Conservation (phyloP, 2,329 filamentous ascomycete genomes). For the Venturia pyrina region DNA sequence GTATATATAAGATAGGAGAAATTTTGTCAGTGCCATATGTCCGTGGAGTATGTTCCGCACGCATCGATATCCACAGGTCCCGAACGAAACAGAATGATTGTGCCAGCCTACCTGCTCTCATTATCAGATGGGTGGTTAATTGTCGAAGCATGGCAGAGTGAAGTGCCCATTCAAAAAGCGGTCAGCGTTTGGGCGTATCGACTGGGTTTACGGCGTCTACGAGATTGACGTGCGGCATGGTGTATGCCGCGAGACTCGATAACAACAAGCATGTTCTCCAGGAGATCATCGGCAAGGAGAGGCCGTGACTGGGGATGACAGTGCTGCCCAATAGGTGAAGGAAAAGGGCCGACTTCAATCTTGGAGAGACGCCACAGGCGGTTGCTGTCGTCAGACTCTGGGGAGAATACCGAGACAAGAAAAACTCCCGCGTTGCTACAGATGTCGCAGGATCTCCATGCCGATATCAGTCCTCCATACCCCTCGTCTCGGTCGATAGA, state of each 20-base stretch:
- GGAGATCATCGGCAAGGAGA: neutral
- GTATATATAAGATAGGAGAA: neutral
- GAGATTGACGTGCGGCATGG: neutral
- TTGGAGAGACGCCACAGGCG: neutral
- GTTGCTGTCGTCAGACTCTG: neutral
- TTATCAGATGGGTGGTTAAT: neutral
- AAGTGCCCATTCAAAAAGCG: neutral
- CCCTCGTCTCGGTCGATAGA: neutral
- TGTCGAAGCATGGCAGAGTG: neutral
- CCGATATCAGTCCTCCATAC: neutral
- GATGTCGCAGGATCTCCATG: neutral
- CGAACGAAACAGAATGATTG: neutral
- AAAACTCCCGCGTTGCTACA: neutral
- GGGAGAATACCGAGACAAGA: neutral
- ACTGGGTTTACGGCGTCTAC: neutral
- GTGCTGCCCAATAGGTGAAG: neutral
- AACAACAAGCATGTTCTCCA: neutral
- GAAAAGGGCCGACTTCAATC: neutral
- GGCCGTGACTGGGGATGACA: neutral
- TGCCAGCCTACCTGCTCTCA: neutral
- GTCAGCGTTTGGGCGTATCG: neutral
- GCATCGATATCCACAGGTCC: neutral
- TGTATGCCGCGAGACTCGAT: neutral
- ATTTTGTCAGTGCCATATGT: neutral
- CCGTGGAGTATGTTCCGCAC: neutral